Evolutionary conservation across 2,329 filamentous ascomycete species (phyloP), one percentile per base, ranked within the genome.

Genomic region (Akanthomyces uredinophilus): DNA sequence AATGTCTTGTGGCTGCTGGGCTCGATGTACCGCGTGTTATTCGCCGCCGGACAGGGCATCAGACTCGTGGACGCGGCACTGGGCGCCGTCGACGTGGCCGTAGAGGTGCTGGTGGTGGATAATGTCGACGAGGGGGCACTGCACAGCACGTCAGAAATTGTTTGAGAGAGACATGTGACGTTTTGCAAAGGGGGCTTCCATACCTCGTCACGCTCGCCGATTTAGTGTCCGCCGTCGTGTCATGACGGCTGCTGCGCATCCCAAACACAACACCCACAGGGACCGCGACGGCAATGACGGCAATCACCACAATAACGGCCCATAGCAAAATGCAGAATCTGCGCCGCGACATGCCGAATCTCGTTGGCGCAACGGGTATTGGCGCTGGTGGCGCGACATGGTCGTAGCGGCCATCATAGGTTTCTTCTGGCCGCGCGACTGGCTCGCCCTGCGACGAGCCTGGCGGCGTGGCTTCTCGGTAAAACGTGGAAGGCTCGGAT

Each of bases 1-100:
- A 82, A 82, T 10, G 63, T 68, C 64, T 75, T 77, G 8, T 73
- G 67, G 4, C 76, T 77, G 10, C 73, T 72, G 1, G 77, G 73
- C 1, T 79, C 77, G 27, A 69, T 58, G 65, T 78, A 81, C n/a
- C 72, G 66, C 1, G 79, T 81, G 59, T 77, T 75, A 66, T 80
- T 80, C 16, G 75, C 72, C 1, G 70, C 71, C 0, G 79, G 79
- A 58, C 79, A 81, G 52, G 74, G 20, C 13, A 70, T 67, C 5
- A 67, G 46, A 6, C 66, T 37, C 11, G 65, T 66, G 16, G 66
- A 61, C 3, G 71, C 70, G 1, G 72, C 62, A 2, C 63, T 68
- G 18, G 65, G 47, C 10, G 70, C 58, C 5, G 52, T 55, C 7
- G 54, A 14, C 24, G 54, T 47, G 1, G 66, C 41, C 20, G 68